A percentile compares a stretch with the other conserved stretches of the same genome.
Conservation (phyloP, 2,329 filamentous ascomycete species). For the Aurifilum marmelostoma region DNA sequence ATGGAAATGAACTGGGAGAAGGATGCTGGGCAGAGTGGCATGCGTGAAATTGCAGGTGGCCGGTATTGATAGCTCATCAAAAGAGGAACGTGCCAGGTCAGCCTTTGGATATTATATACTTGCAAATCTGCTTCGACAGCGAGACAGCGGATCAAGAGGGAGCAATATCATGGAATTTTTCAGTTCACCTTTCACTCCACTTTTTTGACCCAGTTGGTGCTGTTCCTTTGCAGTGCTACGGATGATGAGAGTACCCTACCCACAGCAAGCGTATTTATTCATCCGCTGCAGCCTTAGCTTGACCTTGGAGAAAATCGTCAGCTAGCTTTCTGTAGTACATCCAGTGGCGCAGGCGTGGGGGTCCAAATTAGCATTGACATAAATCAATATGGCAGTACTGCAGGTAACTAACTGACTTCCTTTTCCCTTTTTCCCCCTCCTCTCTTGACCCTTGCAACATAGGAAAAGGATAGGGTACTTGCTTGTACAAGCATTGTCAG, state of each 20-base stretch:
- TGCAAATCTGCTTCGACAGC: not conserved
- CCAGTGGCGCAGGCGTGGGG: not conserved
- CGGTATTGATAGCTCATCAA: constrained; percentile 27
- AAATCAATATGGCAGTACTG: not conserved
- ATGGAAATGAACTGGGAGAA: not conserved
- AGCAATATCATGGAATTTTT: constrained; percentile 19
- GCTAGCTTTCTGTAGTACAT: not conserved
- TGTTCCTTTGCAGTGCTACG: not conserved
- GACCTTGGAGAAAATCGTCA: too few relatives aligned
- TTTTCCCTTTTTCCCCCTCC: not conserved
- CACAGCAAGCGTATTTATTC: not conserved
- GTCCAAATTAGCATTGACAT: not conserved
- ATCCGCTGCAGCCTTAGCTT: not conserved
- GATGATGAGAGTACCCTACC: not conserved
- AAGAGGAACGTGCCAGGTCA: constrained; percentile 27
- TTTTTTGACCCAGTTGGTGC: not conserved
- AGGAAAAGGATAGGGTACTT: not conserved
- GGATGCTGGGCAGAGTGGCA: not conserved
- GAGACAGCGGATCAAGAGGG: not conserved
- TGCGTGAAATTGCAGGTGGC: constrained; percentile 1
- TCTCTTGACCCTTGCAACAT: not conserved
- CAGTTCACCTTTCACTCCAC: not conserved
- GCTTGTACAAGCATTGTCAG: not conserved
- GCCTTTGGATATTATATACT: not conserved
- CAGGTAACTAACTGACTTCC: not conserved